Evolutionary conservation across 352 stramenopile species (phyloP), one percentile per base, ranked within the genome.

Genomic region (Pythium diclinum): DNA sequence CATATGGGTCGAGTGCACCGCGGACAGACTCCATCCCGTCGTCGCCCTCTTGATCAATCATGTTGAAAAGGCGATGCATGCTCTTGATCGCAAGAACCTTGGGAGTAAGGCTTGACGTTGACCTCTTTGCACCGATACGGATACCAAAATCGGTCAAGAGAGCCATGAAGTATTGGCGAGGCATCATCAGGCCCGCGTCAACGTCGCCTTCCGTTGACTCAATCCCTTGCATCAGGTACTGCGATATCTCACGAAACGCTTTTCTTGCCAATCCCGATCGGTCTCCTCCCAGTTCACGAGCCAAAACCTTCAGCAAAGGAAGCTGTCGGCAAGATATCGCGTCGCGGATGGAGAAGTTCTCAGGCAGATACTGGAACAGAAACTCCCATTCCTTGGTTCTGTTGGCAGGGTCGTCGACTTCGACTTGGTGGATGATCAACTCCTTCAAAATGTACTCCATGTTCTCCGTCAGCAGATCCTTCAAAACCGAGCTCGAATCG

Each of bases 111-210:
- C 54, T 75, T 36, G 70, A 67, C 3, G 28, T 58, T 48, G 61
- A 36, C 11, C 69, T 70, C 32, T 85, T 84, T 10, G 65, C 76
- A 33, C 69, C 74, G 16, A 94, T 83, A 61, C 73, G 81, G 65
- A 81, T 78, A 6, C 85, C 83, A 23, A 96, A 68, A 36, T 91
- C 79, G 3, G 86, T 92, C 85, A 96, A 92, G 16, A 96, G 64
- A 2, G 81, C 83, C 42, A 96, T 60, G 56, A 96, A 94, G 63
- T 85, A 90, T 34, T 92, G 74, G 2, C 80, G 78, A 40, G 82
- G 81, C 74, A 96, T 91, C 38, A 79, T 74, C 4, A 75, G 67
- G 8, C 73, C 71, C 17, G 56, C 48, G 14, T 71, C 64, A 8
- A 68, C 33, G 13, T 72, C 59, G 19, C 57, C 59, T 55, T 68